phyloP scores from a whole-genome alignment of 371 early-diverging fungal species.

The Zychaea mexicana region DNA sequence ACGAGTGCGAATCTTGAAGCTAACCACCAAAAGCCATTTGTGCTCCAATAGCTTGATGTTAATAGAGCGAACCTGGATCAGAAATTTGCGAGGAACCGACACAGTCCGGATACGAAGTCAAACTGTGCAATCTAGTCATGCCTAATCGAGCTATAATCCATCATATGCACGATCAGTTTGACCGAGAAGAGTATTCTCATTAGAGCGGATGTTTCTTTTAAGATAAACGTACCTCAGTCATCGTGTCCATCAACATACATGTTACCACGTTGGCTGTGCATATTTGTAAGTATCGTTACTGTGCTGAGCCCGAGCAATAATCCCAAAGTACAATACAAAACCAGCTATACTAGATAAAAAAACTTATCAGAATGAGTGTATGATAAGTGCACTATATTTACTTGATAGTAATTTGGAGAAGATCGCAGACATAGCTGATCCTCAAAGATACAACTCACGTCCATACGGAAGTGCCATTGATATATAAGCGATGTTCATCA shows the following conservation, averaged over 20 bases:
- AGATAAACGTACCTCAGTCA: not conserved
- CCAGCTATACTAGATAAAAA: not conserved
- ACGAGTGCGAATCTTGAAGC: not conserved
- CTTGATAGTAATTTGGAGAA: too few species aligned
- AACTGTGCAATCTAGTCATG: not conserved
- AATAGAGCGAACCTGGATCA: too few species aligned
- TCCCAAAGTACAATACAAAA: not conserved
- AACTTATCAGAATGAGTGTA: not conserved
- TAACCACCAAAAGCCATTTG: too few species aligned
- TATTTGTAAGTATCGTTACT: not conserved
- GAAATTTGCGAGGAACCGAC: not conserved
- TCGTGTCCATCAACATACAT: not conserved
- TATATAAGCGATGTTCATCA: not conserved
- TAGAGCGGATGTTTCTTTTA: too few species aligned
- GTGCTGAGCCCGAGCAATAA: not conserved
- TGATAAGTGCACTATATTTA: not conserved
- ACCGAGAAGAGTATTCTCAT: not conserved
- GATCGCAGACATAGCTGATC: not conserved
- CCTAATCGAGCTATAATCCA: not conserved
- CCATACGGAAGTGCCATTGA: not conserved
- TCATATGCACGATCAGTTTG: constrained; percentile 1
- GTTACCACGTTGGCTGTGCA: not conserved
- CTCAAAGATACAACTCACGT: not conserved
- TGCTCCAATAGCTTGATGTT: too few species aligned
- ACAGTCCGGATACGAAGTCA: not conserved